Conservation (phyloP, 257 asterid genomes). For the Fraxinus excelsior region DNA sequence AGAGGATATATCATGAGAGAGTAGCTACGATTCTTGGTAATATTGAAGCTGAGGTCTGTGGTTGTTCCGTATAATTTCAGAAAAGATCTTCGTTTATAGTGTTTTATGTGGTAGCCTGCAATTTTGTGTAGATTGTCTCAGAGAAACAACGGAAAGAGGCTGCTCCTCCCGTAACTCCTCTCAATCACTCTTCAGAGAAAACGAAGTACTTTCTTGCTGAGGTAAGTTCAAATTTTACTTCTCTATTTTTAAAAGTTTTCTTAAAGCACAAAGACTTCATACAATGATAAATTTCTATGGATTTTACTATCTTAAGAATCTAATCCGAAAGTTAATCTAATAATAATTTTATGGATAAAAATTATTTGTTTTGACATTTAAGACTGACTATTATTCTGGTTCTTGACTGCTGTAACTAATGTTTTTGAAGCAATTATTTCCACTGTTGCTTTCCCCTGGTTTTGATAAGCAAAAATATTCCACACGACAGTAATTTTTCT, state of each 20-base stretch:
- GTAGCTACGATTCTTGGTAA: slow-evolving; percentile 90
- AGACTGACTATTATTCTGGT: neutral
- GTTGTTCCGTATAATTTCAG: slow-evolving; percentile 26
- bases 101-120: slow-evolving; percentile 27
- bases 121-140: slow-evolving; percentile 70
- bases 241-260: neutral
- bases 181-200: slow-evolving; percentile 58
- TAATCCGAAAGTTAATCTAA: slow-evolving; percentile 9
- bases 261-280: neutral
- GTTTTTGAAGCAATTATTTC: too few species aligned
- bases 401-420: neutral
- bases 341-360: slow-evolving; percentile 7
- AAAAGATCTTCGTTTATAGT: slow-evolving; percentile 1
- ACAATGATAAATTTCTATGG: neutral
- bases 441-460: too few species aligned
- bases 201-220: slow-evolving; percentile 89
- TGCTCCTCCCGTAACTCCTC: slow-evolving; percentile 81
- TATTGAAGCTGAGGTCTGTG: slow-evolving; percentile 84
- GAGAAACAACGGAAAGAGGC: slow-evolving; percentile 97
- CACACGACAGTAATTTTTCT: too few species aligned
- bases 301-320: slow-evolving; percentile 3
- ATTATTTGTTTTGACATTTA: neutral
- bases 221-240: slow-evolving; percentile 43
- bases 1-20: slow-evolving; percentile 82
- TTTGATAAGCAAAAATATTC: too few species aligned